phyloP scores from a whole-genome alignment of 1,284 basidiomycete species.

The Ceratobasidium sp. region DNA sequence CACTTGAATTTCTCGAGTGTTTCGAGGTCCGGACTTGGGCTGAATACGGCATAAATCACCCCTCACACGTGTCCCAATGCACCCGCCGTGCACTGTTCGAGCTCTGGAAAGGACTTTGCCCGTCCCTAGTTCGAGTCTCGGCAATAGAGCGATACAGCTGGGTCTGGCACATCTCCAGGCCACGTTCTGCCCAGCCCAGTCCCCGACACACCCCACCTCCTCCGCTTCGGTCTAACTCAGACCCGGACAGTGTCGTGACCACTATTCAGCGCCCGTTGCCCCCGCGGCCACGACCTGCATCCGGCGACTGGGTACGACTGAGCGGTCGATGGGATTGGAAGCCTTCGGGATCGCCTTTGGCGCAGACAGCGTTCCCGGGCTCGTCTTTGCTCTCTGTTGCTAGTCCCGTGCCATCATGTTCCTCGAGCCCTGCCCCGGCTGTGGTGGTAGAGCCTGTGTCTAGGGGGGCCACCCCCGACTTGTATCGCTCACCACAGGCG shows the following conservation, averaged over 20 bases:
- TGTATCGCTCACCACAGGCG: neutral
- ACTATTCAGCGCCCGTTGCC: slow-evolving; percentile 24
- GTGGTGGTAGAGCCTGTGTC: neutral
- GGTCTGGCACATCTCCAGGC: slow-evolving; percentile 22
- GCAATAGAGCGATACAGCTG: slow-evolving; percentile 29
- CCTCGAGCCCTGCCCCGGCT: neutral
- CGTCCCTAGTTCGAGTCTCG: slow-evolving; percentile 26
- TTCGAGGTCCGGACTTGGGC: slow-evolving; percentile 42
- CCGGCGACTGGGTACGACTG: slow-evolving; percentile 34
- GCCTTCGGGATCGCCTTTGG: slow-evolving; percentile 15
- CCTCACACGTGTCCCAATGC: slow-evolving; percentile 21
- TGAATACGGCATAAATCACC: slow-evolving; percentile 42
- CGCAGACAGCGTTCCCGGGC: neutral
- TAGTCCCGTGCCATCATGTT: neutral
- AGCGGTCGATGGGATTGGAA: slow-evolving; percentile 41
- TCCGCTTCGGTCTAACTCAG: slow-evolving; percentile 26
- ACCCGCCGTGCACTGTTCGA: slow-evolving; percentile 39
- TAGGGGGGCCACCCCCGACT: neutral
- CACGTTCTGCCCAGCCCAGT: slow-evolving; percentile 6
- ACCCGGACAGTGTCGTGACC: slow-evolving; percentile 2
- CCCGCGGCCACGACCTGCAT: slow-evolving; percentile 32
- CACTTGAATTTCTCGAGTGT: slow-evolving; percentile 27
- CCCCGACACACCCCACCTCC: neutral
- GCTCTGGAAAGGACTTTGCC: slow-evolving; percentile 38
- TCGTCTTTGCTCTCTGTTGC: neutral